Base-by-base conservation (phyloP, 2,329 filamentous ascomycete genomes). In the Xylaria digitata region DNA sequence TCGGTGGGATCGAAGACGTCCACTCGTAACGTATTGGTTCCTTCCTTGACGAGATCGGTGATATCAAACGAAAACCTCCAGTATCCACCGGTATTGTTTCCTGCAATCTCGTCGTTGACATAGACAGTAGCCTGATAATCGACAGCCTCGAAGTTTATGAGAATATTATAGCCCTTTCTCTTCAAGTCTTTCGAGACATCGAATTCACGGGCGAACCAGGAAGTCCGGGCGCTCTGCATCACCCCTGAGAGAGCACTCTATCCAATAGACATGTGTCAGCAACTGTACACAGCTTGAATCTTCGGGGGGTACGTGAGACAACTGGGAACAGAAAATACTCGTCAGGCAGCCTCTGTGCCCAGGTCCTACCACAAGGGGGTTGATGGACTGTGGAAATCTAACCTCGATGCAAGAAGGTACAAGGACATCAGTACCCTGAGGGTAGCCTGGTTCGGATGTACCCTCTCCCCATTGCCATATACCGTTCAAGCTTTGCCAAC, bases 1-100 rank as follows among this genome's bases (percentile, higher is more conserved):
- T 92, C 90, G 0, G 90, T 92, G 0, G 90, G 90, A 67, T 92
- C 90, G 60, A 86, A 85, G 0, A 90, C 89, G 71, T 88, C 89
- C 1, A 92, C 87, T 23, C 88, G 80, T 84, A 90, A 74, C 62
- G 85, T 82, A 72, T 90, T 90, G 0, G 80, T 77, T 3, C 80
- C 81, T 37, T 81, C 81, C 1, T 74, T 76, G 43, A 84, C 52
- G 15, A 79, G 71, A 52, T 82, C 73, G 0, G 89, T 90, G 19
- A 88, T 80, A 71, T 91, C 88, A 21, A 90, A 69, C 1, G 81
- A 84, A 73, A 90, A 90, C 30, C 84, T 82, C 72, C 85, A 88
- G 72, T 90, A 90, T 0, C 89, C 89, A 26, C 89, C 89, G 0
- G 82, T 79, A 68, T 91, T 82, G 59, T 82, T 83, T 0, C 82